Conservation (phyloP, 2,329 filamentous ascomycete genomes). For the Thielaviopsis populi region DNA sequence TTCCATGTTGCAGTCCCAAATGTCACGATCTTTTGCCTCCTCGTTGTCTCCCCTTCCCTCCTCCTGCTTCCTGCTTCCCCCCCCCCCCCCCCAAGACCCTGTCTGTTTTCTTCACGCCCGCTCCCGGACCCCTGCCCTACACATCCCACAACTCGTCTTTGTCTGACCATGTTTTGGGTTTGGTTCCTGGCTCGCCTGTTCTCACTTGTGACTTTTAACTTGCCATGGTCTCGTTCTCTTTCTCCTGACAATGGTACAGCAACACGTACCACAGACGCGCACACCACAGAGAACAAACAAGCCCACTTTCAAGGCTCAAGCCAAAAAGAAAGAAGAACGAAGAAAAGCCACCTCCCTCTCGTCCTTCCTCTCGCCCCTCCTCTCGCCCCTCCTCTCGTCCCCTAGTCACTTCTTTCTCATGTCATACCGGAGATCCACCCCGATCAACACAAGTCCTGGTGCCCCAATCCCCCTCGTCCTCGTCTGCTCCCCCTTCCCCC, state of each 20-base stretch:
- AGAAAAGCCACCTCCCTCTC: not conserved
- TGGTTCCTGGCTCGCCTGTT: not conserved
- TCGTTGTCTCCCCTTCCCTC: not conserved
- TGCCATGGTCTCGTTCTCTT: not conserved
- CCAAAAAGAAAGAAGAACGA: too few relatives aligned
- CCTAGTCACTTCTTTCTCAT: not conserved
- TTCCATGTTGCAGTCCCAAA: too few relatives aligned
- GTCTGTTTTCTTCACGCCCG: not conserved
- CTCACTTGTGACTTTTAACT: not conserved
- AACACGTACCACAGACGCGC: not conserved
- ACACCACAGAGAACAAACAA: not conserved
- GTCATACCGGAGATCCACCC: not conserved
- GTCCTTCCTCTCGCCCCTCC: not conserved
- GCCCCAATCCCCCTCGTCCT: not conserved
- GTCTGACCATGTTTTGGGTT: constrained; percentile 1
- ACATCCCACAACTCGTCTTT: not conserved
- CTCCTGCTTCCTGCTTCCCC: not conserved
- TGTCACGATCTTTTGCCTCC: too few relatives aligned
- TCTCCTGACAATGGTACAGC: not conserved
- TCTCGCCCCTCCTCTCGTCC: too few relatives aligned
- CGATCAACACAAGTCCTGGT: not conserved
- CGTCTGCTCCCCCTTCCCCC: not conserved
- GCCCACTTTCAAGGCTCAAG: not conserved
- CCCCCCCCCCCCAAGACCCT: not conserved
- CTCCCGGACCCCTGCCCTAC: not conserved